Evolutionary conservation across 2,329 filamentous ascomycete species (phyloP), one percentile per base, ranked within the genome.

Genomic region (Coniochaeta pulveracea): DNA sequence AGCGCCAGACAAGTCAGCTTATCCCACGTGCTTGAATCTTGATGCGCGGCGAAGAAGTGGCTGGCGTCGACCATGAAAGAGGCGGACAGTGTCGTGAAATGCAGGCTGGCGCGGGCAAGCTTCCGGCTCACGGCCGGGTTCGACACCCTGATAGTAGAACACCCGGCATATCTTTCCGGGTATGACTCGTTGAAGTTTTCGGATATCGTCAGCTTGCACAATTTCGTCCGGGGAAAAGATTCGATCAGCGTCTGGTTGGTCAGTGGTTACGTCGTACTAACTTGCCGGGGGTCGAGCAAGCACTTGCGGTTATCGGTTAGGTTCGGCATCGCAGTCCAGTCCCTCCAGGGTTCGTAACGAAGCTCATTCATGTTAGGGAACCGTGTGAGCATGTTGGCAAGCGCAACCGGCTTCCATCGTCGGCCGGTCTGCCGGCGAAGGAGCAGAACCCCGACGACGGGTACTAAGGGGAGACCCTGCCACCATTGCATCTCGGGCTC

Each of bases 111-210:
- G 30, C 36, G 15, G 23, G 44, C 42, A 21, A 47, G 24, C 30
- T 23, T 34, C 36, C 36, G 39, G 39, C 47, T 46, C 19, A 49
- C 38, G 24, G 15, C 38, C 25, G 37, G 37, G 29, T 5, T 4
- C 18, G 51, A 40, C 3, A 25, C 39, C 10, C 44, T 38, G 32
- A 37, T 34, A 38, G 19, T 22, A 29, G 43, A 36, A 38, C 40
- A 30, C 37, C 36, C 23, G 18, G 14, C 18, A 29, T 29, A 29
- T 19, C 16, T 29, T n/a, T 37, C 29, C 34, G 47, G 39, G 37
- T 50, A 52, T 30, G 44, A 41, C 38, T 54, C 41, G 39, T 48
- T 49, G 24, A 51, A 47, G 43, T 51, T 49, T 42, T 51, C 48
- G 33, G 52, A 52, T 40, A 50, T 19, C 9, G 26, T 29, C 16